Conservation (phyloP, 2,329 filamentous ascomycete genomes). For the Pseudogymnoascus sp. region DNA sequence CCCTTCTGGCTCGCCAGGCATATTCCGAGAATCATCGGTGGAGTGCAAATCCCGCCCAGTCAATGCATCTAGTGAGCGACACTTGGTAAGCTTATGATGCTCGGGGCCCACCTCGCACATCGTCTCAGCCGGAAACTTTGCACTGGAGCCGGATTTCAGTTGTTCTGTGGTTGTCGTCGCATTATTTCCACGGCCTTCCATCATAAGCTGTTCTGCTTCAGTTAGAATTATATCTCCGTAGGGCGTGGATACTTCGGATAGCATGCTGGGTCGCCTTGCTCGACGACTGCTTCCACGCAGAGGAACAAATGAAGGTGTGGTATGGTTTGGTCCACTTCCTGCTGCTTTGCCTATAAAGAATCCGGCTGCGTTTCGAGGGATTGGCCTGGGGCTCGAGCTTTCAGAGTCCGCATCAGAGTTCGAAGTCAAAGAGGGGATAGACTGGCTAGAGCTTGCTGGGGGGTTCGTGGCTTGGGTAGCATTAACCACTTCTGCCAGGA, state of each 20-base stretch:
- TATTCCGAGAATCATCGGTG: not conserved
- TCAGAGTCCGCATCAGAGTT: not conserved
- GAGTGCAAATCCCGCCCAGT: not conserved
- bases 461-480: not conserved
- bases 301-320: conserved; percentile 12
- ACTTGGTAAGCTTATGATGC: not conserved
- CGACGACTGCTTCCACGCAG: conserved; percentile 11
- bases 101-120: not conserved
- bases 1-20: not conserved
- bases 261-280: conserved; percentile 19
- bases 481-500: not conserved
- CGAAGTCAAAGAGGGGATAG: not conserved
- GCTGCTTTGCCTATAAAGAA: not conserved
- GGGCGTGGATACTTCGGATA: conserved; percentile 24
- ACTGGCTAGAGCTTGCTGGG: not conserved
- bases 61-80: not conserved
- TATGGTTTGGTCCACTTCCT: not conserved
- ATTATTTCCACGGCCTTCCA: not conserved
- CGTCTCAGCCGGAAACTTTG: not conserved
- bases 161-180: not conserved
- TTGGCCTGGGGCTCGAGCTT: not conserved
- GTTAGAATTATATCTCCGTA: conserved; percentile 14
- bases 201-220: not conserved
- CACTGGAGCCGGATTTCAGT: not conserved
- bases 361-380: not conserved